Evolutionary conservation across 2,329 filamentous ascomycete species (phyloP), one percentile per base, ranked within the genome.

Genomic region (Chaetomium olivaceum): DNA sequence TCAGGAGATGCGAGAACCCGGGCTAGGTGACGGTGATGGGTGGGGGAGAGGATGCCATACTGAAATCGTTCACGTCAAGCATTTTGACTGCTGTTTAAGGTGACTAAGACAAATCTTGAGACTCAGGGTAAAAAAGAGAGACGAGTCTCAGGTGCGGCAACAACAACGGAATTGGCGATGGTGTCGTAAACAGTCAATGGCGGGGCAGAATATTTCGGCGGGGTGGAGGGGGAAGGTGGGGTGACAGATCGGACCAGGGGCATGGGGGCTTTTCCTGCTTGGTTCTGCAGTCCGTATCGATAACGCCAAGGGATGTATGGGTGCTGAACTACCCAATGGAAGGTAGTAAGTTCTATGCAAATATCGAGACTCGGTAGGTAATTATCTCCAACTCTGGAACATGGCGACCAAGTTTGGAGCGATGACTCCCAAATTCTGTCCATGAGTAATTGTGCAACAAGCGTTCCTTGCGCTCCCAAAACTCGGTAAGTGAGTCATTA

Each of bases 41-140:
- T 7, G 39, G 57, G 51, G 36, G 3, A 6, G 21, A 48, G 39
- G 14, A 2, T 50, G 12, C 23, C 69, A 50, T 72, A 72, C 71
- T 89, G 76, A 94, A 92, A 76, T 93, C 91, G 72, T 86, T 83
- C 63, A 92, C 83, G 81, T 93, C 91, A 71, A 92, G 83, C 90
- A 92, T 92, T 39, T 68, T 79, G 68, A 25, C 50, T 55, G 48
- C 19, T 66, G 11, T 36, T 43, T 12, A 16, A 36, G 23, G 56
- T 16, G 50, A 21, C 11, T 39, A 57, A 64, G 23, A 14, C n/a
- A 31, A 23, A 11, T 23, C 25, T 3, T n/a, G n/a, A n/a, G n/a
- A n/a, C n/a, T 21, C 6, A 23, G 50, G 39, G 43, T 5, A 9
- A 58, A 23, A 21, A 33, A 16, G n/a, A 51, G 4, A 23, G n/a